Evolutionary conservation across 2,329 filamentous ascomycete genomes (phyloP), one percentile per base, ranked within the genome.

Genomic region (Fusarium floridanum): DNA sequence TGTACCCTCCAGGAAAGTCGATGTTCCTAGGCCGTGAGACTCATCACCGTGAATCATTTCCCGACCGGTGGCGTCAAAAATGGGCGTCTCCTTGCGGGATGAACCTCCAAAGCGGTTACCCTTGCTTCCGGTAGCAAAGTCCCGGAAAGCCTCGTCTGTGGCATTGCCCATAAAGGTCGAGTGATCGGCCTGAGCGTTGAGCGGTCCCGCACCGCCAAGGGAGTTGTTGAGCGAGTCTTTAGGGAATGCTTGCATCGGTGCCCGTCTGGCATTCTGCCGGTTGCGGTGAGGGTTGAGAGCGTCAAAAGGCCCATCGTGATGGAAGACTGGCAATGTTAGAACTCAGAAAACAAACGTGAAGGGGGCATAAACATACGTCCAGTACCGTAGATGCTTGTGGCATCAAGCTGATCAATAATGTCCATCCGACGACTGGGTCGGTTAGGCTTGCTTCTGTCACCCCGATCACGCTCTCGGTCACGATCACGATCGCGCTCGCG

Each of bases 221-320:
- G 92, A 92, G 86, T 98, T 98, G 86, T 99, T 99, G 70, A 94
- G 89, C 2, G 95, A 98, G 78, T 94, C 95, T 79, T 94, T 94
- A 24, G 97, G 95, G 83, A 98, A 99, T 2, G 97, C 97, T 82
- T 97, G 92, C 95, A 99, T 98, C 1, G 97, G 97, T 8, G 97
- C 95, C 64, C 93, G 91, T 70, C 92, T 91, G 79, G 93, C 92
- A 78, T 92, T 94, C 80, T 94, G 93, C 67, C 94, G 92, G 83
- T 98, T 99, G 74, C 97, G 94, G 82, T 97, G 94, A 6, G 97
- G 95, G 82, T 98, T 97, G 82, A 97, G 94, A 22, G 97, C 97
- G 83, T 99, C 97, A 79, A 98, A 99, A 6, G 97, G 97, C 1
- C 97, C 97, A 80, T 98, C 97, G 80, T 99, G 97, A 80, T 99